Base-by-base conservation (phyloP, 2,329 filamentous ascomycete species). In the Colletotrichum siamense region DNA sequence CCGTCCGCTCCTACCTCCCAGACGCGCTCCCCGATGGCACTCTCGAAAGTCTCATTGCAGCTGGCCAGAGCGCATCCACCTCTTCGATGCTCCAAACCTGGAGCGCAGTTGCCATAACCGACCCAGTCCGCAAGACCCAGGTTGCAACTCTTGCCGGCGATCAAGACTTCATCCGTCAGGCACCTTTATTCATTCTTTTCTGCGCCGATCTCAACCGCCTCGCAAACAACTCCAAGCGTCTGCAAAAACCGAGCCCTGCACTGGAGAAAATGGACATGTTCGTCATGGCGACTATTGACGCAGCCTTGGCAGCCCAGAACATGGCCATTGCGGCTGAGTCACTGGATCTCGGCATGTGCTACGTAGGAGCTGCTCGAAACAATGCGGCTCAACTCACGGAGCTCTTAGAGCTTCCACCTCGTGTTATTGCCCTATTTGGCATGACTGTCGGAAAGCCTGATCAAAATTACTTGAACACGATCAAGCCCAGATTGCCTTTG, bases 1-100 rank as follows among this genome's bases (percentile, higher is more conserved):
- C 82, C 2, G 79, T 82, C 24, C 81, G 83, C 22, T 68, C 79
- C 16, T 84, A 83, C 49, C 69, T 80, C 4, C 77, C 81, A 1
- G 73, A 79, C 7, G 68, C 64, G 3, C 71, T 84, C 12, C 75
- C 78, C 9, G 65, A 70, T 2, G 80, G 79, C 34, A 81, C 78
- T 4, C 79, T 84, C n/a, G 81, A 82, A 62, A 59, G 80, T 3
- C 79, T 84, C 2, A 64, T 82, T 6, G 82, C 83, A 0, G 83
- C 81, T n/a, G 83, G 79, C 4, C 83, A 84, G 70, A 83, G 82
- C 71, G 83, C 83, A 10, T 79, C 82, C 8, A 83, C 82, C 4
- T 84, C 82, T 16, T 84, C 81, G 9, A 84, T 84, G 75, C 76
- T 84, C 32, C 83, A 84, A 69, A 82, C 82, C 0, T 84, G 83